Evolutionary conservation across 192 early-diverging fungal species (phyloP).

Genomic region (Coemansia sp.): DNA sequence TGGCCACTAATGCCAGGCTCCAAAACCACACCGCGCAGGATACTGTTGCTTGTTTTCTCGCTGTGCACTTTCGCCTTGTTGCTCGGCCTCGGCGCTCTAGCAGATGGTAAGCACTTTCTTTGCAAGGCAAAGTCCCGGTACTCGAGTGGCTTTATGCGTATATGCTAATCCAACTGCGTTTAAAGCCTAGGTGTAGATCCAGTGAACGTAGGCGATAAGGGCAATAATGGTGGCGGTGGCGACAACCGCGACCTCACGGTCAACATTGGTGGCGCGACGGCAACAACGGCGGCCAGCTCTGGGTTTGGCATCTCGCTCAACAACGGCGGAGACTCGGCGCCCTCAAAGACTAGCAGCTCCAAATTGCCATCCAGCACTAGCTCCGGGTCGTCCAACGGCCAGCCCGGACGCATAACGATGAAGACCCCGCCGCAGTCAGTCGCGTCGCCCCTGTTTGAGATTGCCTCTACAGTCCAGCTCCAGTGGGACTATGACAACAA

Average conservation of each 20-base stretch:
- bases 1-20: not conserved
- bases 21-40: not conserved
- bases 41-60: not conserved
- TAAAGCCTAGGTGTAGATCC: not conserved
- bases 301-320: conserved; percentile 36
- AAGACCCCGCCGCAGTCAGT: conserved; percentile 48
- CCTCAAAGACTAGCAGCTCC: conserved; percentile 37
- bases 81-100: not conserved
- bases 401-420: conserved; percentile 53
- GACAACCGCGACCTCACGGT: conserved; percentile 30
- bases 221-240: conserved; percentile 6
- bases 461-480: conserved; percentile 42
- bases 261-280: conserved; percentile 17
- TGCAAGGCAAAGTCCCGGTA: not conserved
- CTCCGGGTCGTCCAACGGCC: conserved; percentile 49
- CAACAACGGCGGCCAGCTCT: conserved; percentile 7
- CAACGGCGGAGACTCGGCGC: conserved; percentile 12
- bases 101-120: conserved; percentile 11
- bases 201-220: not conserved
- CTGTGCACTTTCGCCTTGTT: not conserved
- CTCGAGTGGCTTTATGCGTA: not conserved
- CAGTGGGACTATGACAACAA: conserved; percentile 52
- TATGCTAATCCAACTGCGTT: not conserved
- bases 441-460: conserved; percentile 50
- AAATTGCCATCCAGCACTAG: conserved; percentile 31